Base-by-base conservation (phyloP, 164 flowering plant genomes). In the Vitis vinifera region DNA sequence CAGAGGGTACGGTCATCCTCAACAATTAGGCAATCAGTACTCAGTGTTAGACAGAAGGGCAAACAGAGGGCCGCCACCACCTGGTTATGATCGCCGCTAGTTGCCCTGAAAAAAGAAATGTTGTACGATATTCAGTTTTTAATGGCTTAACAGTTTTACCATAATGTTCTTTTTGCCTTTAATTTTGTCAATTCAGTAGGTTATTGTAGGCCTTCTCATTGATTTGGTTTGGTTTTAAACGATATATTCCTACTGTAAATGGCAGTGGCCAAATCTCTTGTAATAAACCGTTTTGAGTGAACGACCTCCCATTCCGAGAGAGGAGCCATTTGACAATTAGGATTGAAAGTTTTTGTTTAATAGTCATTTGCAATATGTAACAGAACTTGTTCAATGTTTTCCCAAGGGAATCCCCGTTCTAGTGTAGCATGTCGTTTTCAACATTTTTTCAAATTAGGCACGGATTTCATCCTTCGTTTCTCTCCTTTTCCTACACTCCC, bases 31-130 rank as follows among this genome's bases (percentile, higher is more conserved):
- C 3, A 89, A 88, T 58, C 76, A 74, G 13, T 87, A 61, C 62
- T 65, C 88, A 16, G 73, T 73, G 11, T 71, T 81, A 47, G 82
- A 75, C 30, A 76, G 88, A 74, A 81, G 79, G 49, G 55, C 51
- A 2, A 74, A 69, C 65, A 73, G 85, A 69, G 59, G 83, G 65
- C 86, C 81, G 44, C 80, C 78, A 8, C 76, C 72, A 1, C 79
- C 83, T 48, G 81, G 78, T 9, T 63, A 77, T 30, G 55, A 70
- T 51, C 73, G 53, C 37, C 63, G 69, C 47, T 78, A 72, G 61
- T 29, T 52, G n/a, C 66, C 55, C 15, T 31, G 29, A 2, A 19
- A 2, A 19, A 13, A 15, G 13, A 10, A 12, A 9, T 17, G 67
- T 71, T 77, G 78, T 80, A 73, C 67, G 17, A 53, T 76, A 65